Base-by-base conservation (phyloP, 768 basidiomycete genomes). In the Boletus speciosus region DNA sequence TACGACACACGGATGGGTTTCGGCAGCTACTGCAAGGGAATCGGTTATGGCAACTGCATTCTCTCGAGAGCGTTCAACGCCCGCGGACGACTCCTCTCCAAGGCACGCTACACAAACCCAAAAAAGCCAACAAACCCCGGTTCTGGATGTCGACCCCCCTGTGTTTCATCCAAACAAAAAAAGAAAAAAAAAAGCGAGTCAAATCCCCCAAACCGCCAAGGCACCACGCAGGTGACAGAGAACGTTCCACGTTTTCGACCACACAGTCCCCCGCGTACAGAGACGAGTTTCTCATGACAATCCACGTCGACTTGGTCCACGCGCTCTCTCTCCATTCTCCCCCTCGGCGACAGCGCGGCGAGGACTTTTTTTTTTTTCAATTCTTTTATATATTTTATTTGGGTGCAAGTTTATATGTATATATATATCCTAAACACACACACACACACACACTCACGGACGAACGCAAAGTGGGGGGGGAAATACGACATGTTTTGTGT, bases 41-140 rank as follows among this genome's bases (percentile, higher is more conserved):
- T 52, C 49, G 4, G 29, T 67, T 69, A 56, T 63, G 66, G 64
- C 27, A 23, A 23, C 23, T 23, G 27, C 27, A 6, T 15, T 40
- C 23, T 42, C 23, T 42, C 41, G 15, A 40, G 12, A 14, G 29
- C 29, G 29, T 31, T 9, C 29, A 31, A 31, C 29, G 8, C 39
- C 40, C 41, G 41, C 41, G 41, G 41, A 8, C 23, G 41, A 42
- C 15, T 27, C 29, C 14, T 10, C 25, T 14, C 16, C 19, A 16
- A 3, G 23, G 21, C 41, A 42, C 19, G 19, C 19, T 19, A 19
- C 19, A 19, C 19, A 19, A 19, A 19, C 19, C 19, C 19, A 19
- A 19, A 19, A 19, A 19, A 19, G 19, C 19, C 19, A 19, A 19
- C 19, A 19, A 19, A 19, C 19, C 19, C 19, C 19, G 19, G 19